Conservation (phyloP, 495 filamentous ascomycete species). For the Trichocladium antarcticum region DNA sequence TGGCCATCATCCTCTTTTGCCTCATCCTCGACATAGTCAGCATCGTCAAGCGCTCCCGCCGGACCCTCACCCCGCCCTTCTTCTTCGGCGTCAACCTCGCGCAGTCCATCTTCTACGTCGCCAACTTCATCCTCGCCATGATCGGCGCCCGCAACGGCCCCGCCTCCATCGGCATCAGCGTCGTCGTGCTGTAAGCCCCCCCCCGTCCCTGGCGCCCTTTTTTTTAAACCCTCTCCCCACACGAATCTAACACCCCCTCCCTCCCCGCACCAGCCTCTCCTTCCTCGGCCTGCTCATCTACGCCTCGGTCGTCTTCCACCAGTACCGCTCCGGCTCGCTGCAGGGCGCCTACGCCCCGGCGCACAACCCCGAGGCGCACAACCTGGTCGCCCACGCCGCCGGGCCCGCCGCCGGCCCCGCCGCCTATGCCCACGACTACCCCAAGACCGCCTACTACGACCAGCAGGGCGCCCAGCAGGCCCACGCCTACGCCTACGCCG, state of each 20-base stretch:
- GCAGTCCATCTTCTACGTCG: slow-evolving; percentile 17
- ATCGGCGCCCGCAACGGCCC: slow-evolving; percentile 5
- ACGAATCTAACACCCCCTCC: neutral
- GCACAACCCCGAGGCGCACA: slow-evolving; percentile 6
- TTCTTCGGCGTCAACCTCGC: slow-evolving; percentile 23
- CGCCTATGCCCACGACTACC: slow-evolving; percentile 5
- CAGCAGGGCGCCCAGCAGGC: neutral
- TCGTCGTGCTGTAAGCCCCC: slow-evolving; percentile 17
- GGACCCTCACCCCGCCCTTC: slow-evolving; percentile 22
- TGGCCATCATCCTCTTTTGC: slow-evolving; percentile 17
- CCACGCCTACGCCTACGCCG: neutral
- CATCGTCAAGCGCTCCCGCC: slow-evolving; percentile 24
- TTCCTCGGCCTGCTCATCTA: slow-evolving; percentile 27
- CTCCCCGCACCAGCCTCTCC: slow-evolving; percentile 13
- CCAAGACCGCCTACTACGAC: slow-evolving; percentile 5
- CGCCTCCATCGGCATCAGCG: slow-evolving; percentile 2
- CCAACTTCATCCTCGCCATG: slow-evolving; percentile 18
- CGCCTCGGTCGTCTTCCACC: slow-evolving; percentile 21
- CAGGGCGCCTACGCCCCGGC: slow-evolving; percentile 7
- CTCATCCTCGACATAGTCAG: slow-evolving; percentile 24
- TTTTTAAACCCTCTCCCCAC: neutral
- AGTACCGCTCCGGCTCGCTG: slow-evolving; percentile 15
- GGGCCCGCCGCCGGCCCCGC: neutral
- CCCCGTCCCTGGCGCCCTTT: neutral
- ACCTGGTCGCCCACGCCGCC: slow-evolving; percentile 4